A percentile compares a stretch with the other conserved stretches of the same genome.
Conservation (phyloP, 2,329 filamentous ascomycete species). For the Aspergillus sojae region DNA sequence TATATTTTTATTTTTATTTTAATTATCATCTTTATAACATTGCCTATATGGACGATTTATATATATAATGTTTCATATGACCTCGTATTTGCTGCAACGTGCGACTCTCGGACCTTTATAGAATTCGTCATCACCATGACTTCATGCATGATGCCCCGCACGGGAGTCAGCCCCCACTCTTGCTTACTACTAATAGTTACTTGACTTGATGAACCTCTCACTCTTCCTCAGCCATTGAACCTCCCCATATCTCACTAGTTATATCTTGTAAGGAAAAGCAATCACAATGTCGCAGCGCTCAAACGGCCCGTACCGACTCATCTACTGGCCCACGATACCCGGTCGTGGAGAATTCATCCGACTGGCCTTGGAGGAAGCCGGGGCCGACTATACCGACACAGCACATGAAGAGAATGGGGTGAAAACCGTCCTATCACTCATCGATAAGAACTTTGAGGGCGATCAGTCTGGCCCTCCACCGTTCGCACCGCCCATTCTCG, state of each 20-base stretch:
- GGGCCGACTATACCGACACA: background rate
- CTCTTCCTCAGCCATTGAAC: no score
- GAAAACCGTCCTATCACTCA: background rate
- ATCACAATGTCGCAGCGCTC: background rate
- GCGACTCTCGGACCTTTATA: background rate
- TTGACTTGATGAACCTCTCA: background rate
- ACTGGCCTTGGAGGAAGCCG: background rate
- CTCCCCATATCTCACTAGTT: background rate
- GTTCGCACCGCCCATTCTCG: background rate
- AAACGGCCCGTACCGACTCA: background rate
- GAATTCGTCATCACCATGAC: background rate
- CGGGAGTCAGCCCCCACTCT: background rate
- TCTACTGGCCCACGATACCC: background rate
- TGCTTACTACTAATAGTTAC: background rate
- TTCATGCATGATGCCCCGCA: background rate
- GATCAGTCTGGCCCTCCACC: background rate
- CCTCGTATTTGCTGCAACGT: no score
- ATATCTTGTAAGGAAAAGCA: background rate
- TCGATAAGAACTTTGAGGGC: background rate
- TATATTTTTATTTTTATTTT: no score
- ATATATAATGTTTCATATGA: no score
- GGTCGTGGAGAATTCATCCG: constrained; percentile 1
- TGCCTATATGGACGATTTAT: no score
- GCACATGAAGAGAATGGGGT: background rate
- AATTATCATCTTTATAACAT: no score